These are phyloP conservation scores for Drosera spatulata DNA, from an alignment of 179 eudicot species.

Conservation along the genomic window DNA sequence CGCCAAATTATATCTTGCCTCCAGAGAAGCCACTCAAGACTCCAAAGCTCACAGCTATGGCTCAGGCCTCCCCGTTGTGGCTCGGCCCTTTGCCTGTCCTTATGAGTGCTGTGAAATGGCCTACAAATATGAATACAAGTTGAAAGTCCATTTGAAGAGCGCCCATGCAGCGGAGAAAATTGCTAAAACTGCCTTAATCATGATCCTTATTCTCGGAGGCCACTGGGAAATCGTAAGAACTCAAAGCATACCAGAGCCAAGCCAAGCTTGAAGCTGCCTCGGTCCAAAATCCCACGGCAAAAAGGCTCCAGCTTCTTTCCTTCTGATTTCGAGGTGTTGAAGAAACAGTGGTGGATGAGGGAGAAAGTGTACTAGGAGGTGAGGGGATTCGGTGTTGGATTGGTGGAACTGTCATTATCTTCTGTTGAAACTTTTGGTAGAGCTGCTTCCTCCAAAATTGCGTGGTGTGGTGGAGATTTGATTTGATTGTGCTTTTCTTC, in stretches of 20 bases:
- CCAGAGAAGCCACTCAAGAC: conserved; percentile 64
- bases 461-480: no score
- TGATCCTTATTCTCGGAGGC: conserved; percentile 53
- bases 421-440: no score
- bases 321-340: conserved; percentile 30
- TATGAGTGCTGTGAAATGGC: conserved; percentile 92
- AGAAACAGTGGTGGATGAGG: conserved; percentile 60
- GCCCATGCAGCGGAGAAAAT: conserved; percentile 74
- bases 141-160: conserved; percentile 71
- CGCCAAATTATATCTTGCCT: conserved; percentile 47
- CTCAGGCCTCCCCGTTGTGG: conserved; percentile 49
- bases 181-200: conserved; percentile 48
- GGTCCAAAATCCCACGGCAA: conserved; percentile 44
- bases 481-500: no score
- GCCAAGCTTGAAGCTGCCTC: conserved; percentile 64
- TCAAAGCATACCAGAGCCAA: conserved; percentile 61
- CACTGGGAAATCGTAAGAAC: conserved; percentile 26
- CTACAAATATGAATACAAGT: conserved; percentile 91
- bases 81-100: conserved; percentile 78
- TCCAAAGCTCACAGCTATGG: conserved; percentile 23
- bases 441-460: no score
- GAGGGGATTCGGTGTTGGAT: background rate
- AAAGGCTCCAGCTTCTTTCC: conserved; percentile 39
- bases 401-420: no score
- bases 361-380: conserved; percentile 70